Evolutionary conservation across 139 green algal species (phyloP).

Genomic region (Zygnema cylindricum): DNA sequence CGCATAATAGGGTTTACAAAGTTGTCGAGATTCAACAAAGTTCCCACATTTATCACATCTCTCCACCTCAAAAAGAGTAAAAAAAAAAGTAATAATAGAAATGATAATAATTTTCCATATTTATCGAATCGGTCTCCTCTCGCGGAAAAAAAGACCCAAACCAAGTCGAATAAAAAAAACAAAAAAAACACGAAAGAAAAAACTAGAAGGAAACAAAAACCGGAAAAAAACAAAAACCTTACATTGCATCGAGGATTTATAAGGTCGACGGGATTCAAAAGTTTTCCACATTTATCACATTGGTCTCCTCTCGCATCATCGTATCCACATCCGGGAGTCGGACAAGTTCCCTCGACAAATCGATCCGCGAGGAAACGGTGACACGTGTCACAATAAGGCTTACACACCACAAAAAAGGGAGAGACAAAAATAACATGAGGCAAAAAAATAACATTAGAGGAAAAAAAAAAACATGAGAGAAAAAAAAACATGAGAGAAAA

Average conservation of each 20-base stretch:
- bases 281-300: slow-evolving; percentile 88
- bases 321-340: slow-evolving; percentile 92
- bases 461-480: not conserved
- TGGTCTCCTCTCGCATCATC: slow-evolving; percentile 89
- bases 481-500: not conserved
- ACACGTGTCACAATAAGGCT: slow-evolving; percentile 85
- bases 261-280: slow-evolving; percentile 94
- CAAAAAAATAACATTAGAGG: slow-evolving; percentile 12
- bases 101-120: no score
- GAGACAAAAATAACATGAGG: not conserved
- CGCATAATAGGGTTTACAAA: no score
- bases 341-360: slow-evolving; percentile 92
- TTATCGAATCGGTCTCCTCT: no score
- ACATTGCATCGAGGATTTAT: slow-evolving; percentile 91
- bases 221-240: no score
- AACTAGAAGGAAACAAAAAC: no score
- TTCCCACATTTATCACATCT: no score
- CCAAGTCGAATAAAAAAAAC: no score
- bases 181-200: not conserved
- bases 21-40: no score
- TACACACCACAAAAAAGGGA: no score
- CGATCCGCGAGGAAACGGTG: slow-evolving; percentile 95
- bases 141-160: no score
- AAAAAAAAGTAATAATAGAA: no score
- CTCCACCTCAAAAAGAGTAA: no score